These are phyloP conservation scores for Elsinoe ampelina DNA, from an alignment of 2,329 filamentous ascomycete species.

Conservation along the genomic window DNA sequence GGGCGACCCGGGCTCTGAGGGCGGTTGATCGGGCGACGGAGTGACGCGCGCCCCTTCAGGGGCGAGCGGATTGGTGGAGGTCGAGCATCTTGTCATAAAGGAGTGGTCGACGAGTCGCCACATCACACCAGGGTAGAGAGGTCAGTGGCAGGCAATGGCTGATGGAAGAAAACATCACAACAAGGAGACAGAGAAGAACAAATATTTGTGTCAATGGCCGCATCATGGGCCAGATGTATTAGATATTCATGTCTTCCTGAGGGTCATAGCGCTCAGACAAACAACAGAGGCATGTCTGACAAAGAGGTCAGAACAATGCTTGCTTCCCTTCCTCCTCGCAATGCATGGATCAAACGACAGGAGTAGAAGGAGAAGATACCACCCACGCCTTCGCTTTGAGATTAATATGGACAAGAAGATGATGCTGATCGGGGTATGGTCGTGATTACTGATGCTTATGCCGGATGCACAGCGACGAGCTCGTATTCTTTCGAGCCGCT, in stretches of 20 bases:
- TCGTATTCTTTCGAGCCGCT: constrained; percentile 17
- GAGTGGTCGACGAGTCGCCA: too few relatives aligned
- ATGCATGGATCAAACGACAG: constrained; percentile 7
- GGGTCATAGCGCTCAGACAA: neutral
- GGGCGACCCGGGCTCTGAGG: too few relatives aligned
- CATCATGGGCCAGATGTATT: neutral
- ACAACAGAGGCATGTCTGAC: neutral
- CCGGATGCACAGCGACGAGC: constrained; percentile 14
- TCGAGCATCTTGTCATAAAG: too few relatives aligned
- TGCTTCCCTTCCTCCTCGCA: neutral
- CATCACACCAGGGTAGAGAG: too few relatives aligned
- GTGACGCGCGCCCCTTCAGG: too few relatives aligned
- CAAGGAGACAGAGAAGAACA: neutral
- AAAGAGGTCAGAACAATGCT: neutral
- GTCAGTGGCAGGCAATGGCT: too few relatives aligned
- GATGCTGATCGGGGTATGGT: neutral
- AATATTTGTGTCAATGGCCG: neutral
- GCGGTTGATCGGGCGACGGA: too few relatives aligned
- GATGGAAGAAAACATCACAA: neutral
- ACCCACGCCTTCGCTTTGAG: neutral
- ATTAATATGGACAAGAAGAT: constrained; percentile 4
- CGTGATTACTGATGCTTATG: constrained; percentile 7
- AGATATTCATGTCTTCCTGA: neutral
- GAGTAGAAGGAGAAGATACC: constrained; percentile 5
- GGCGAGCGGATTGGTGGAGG: too few relatives aligned